Evolutionary conservation across 176 grass and related monocot genomes (phyloP), one percentile per base, ranked within the genome.

Genomic region (bread wheat (Triticum aestivum)): DNA sequence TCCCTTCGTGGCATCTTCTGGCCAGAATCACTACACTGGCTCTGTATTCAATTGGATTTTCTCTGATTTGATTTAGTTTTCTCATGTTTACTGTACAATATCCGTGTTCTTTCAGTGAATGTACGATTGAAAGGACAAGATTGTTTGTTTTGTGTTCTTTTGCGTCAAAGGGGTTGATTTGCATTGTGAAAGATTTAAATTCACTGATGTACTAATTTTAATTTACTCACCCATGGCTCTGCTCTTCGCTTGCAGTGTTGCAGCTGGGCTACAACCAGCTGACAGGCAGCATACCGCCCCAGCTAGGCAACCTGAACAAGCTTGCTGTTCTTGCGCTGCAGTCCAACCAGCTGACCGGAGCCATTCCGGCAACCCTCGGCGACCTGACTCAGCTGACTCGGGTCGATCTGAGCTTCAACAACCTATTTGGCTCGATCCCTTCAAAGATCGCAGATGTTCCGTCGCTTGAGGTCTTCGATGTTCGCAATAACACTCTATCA

Each of bases 231-330:
- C 0, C 17, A 72, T 81, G 35, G 18, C 18, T 75, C 10, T 34
- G 26, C 15, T 51, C 6, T 59, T 72, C 42, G 83, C 49, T 68
- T 92, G 62, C 74, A 99, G 97, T 99, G 23, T 88, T 99, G 81
- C 97, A 99, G 86, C 94, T 99, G 14, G 91, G 94, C n/a, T 96
- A 96, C 80, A 99, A 99, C 65, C 87, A 89, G 81, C 66, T 99
- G 42, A 87, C 90, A 61, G 94, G 97, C 58, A 91, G 91, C 72
- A 87, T 99, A 87, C 97, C 94, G 0, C 84, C 84, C 14, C 90
- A 89, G 77, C 58, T 99, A 4, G 92, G 94, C 41, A 86, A 85
- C 51, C 38, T 99, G 72, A 96, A 92, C 65, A 96, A 96, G 44
- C 92, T 99, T 23, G 54, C 70, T 8, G 90, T 99, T 84, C 92